These are phyloP conservation scores for Orbilia javanica DNA, from an alignment of 2,329 filamentous ascomycete species.

Conservation along the genomic window DNA sequence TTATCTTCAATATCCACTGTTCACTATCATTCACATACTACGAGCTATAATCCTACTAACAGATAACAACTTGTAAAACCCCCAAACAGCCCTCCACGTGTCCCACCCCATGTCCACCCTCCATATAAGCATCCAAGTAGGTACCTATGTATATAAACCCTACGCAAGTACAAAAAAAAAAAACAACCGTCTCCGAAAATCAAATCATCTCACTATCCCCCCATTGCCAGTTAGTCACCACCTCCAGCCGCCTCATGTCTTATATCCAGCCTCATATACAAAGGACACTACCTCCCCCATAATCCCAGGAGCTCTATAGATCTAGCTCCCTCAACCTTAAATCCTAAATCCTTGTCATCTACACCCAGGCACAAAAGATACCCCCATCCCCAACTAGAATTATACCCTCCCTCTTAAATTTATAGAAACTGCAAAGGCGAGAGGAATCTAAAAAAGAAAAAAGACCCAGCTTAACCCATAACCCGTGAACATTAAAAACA, in stretches of 20 bases:
- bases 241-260: not conserved
- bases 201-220: not conserved
- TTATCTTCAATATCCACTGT: too few relatives aligned
- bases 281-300: too few relatives aligned
- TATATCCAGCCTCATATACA: not conserved
- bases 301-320: not conserved
- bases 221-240: not conserved
- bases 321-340: not conserved
- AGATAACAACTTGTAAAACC: too few relatives aligned
- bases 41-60: too few relatives aligned
- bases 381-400: not conserved
- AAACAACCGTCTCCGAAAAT: not conserved
- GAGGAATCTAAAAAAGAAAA: not conserved
- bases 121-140: not conserved
- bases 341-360: too few relatives aligned
- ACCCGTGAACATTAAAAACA: too few relatives aligned
- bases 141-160: not conserved
- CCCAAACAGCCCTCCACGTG: not conserved
- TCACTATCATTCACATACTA: too few relatives aligned
- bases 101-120: not conserved
- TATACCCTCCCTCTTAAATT: too few relatives aligned
- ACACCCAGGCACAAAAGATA: too few relatives aligned
- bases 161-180: not conserved
- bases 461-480: not conserved
- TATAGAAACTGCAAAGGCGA: too few relatives aligned